These are phyloP conservation scores for Mucuna pruriens DNA, from an alignment of 306 rosid genomes.

Conservation along the genomic window DNA sequence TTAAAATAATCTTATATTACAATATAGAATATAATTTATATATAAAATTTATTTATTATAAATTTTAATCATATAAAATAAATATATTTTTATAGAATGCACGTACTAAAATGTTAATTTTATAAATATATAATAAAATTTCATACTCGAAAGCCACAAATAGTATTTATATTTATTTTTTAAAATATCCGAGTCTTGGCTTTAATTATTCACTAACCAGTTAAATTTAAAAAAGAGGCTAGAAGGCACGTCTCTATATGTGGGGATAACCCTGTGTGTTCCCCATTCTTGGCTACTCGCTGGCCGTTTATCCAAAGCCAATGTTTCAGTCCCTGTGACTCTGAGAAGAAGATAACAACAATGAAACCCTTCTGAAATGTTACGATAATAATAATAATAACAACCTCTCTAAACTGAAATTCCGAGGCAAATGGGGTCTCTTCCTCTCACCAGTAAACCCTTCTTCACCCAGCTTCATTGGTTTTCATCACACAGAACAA, in stretches of 20 bases:
- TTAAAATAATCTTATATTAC: too few species aligned
- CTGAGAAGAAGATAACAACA: too few species aligned
- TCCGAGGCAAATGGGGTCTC: conserved; percentile 57
- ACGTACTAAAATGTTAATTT: too few species aligned
- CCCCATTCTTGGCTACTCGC: neutral
- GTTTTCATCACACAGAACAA: conserved; percentile 42
- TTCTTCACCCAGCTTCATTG: conserved; percentile 51
- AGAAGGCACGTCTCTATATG: conserved; percentile 25
- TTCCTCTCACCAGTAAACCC: conserved; percentile 53
- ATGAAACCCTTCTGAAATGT: neutral
- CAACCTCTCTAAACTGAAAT: neutral
- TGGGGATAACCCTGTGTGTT: conserved; percentile 18
- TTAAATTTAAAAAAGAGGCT: neutral
- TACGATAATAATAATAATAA: conserved; percentile 28
- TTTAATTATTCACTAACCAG: too few species aligned
- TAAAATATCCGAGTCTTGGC: too few species aligned
- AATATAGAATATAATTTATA: too few species aligned
- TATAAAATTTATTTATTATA: too few species aligned
- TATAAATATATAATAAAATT: too few species aligned
- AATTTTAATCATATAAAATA: too few species aligned
- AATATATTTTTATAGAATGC: neutral
- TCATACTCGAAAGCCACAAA: too few species aligned
- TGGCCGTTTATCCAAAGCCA: conserved; percentile 29
- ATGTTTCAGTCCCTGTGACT: neutral
- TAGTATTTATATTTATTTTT: too few species aligned